Percentiles rank a stretch among this genome's conserved stretches.
Evolutionary conservation across 768 basidiomycete genomes (phyloP).

Genomic region (Boletus subparvulus): DNA sequence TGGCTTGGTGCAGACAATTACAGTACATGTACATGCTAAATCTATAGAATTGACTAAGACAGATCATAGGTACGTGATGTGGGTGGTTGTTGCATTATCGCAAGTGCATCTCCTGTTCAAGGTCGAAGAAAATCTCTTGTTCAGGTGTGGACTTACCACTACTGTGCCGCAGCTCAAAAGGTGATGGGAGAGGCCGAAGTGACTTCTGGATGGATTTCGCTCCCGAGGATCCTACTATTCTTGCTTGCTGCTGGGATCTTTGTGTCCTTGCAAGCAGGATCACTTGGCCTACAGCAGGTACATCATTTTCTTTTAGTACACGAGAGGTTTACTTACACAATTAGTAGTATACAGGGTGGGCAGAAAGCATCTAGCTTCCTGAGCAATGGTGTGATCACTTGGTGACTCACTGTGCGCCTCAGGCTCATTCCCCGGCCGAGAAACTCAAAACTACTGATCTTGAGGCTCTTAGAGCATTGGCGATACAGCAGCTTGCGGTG

Average conservation of each 20-base stretch:
- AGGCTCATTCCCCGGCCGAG: too few species aligned
- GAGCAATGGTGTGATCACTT: not conserved
- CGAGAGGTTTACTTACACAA: not conserved
- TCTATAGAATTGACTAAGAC: not conserved
- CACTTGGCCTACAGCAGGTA: not conserved
- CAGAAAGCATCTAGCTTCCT: not conserved
- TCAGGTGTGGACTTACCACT: not conserved
- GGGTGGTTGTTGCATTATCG: constrained; percentile 2
- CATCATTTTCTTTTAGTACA: not conserved
- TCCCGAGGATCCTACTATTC: not conserved
- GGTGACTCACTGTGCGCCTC: not conserved
- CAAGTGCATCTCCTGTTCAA: not conserved
- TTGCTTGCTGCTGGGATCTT: not conserved
- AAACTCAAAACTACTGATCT: not conserved
- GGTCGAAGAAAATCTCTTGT: not conserved
- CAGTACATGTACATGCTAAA: not conserved
- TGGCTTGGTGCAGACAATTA: not conserved
- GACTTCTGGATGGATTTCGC: not conserved
- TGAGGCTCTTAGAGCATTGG: not conserved
- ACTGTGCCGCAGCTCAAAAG: not conserved
- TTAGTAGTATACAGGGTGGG: not conserved
- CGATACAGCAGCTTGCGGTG: not conserved
- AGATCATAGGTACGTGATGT: not conserved
- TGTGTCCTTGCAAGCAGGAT: not conserved
- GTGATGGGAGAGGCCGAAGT: not conserved